phyloP scores from a whole-genome alignment of 2,329 filamentous ascomycete genomes.

The Beauveria asiatica region DNA sequence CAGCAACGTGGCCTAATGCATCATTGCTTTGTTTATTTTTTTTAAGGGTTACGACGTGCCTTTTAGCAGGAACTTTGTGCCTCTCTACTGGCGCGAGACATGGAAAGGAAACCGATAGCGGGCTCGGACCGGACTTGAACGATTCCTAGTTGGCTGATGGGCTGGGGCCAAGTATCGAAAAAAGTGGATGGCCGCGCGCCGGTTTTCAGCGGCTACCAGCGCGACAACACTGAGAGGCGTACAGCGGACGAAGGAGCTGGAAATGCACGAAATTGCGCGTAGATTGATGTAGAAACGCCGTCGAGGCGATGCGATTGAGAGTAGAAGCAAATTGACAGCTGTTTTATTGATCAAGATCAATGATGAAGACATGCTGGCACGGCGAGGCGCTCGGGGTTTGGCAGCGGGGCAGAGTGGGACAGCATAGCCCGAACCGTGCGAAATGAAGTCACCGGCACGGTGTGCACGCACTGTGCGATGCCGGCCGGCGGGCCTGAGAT shows the following conservation, averaged over 20 bases:
- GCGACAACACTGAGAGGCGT: neutral
- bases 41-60: neutral
- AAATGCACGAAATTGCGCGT: conserved; percentile 5
- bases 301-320: neutral
- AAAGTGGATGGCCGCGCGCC: conserved; percentile 4
- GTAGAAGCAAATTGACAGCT: neutral
- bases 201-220: conserved; percentile 4
- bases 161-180: neutral
- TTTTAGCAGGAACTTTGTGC: neutral
- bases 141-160: conserved; percentile 1
- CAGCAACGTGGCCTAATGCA: neutral
- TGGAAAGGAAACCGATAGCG: neutral
- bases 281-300: conserved; percentile 9
- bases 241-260: neutral
- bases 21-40: neutral
- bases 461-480: conserved; percentile 2
- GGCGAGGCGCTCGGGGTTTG: neutral
- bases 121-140: neutral
- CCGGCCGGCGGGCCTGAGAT: neutral
- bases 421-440: neutral
- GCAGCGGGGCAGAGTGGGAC: conserved; percentile 2
- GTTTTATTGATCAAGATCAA: conserved; percentile 5
- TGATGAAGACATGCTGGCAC: neutral
- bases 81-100: neutral
- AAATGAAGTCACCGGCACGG: neutral